phyloP scores from a whole-genome alignment of 345 rosid genomes.

The Salix udensis region DNA sequence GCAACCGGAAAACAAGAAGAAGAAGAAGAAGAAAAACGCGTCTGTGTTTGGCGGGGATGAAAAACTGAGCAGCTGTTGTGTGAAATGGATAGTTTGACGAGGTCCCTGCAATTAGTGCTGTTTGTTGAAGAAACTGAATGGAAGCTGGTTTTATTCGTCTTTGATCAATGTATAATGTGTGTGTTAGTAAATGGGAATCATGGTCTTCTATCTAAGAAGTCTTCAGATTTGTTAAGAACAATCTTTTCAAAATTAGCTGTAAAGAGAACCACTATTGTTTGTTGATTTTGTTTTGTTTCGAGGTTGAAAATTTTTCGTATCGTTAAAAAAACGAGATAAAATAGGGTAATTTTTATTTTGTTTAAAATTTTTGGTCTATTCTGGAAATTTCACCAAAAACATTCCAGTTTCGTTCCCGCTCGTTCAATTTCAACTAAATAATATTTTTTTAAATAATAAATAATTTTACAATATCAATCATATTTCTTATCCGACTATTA shows the following conservation, averaged over 20 bases:
- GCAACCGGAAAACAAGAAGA: not conserved
- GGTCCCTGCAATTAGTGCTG: not conserved
- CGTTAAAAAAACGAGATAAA: too few species aligned
- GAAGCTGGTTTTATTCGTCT: not conserved
- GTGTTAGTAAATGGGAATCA: not conserved
- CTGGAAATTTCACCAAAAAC: rapidly evolving
- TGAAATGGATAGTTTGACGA: not conserved
- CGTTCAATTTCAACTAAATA: too few species aligned
- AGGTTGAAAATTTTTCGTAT: too few species aligned
- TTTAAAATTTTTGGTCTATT: too few species aligned
- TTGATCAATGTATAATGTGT: not conserved
- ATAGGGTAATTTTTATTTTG: rapidly evolving
- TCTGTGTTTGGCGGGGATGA: not conserved
- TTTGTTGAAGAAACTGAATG: not conserved
- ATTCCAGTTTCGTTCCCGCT: too few species aligned
- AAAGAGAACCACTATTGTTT: too few species aligned
- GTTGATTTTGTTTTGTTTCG: too few species aligned
- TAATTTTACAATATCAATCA: too few species aligned
- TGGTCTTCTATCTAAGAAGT: not conserved
- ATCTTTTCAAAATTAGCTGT: not conserved
- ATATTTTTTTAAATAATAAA: too few species aligned
- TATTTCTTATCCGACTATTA: rapidly evolving
- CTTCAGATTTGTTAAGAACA: not conserved
- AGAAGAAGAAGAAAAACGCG: not conserved
- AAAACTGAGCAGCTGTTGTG: not conserved